These are phyloP conservation scores for Lentinula boryana DNA, from an alignment of 768 basidiomycete species.

Conservation along the genomic window DNA sequence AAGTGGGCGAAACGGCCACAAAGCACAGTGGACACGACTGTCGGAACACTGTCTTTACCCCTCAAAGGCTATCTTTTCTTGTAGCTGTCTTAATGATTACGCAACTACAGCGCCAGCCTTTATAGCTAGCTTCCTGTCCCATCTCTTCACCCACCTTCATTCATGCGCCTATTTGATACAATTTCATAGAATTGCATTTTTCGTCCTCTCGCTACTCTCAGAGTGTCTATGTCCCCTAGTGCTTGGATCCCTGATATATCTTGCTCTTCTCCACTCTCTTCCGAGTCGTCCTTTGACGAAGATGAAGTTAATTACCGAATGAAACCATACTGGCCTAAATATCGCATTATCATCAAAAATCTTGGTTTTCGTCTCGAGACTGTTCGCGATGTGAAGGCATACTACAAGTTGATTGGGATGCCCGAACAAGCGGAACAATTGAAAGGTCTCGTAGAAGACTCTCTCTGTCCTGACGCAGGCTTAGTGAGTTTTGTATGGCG, in stretches of 20 bases:
- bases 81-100: conserved; percentile 10
- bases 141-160: neutral
- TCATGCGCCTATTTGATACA: neutral
- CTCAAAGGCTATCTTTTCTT: conserved; percentile 23
- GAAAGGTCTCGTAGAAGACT: conserved; percentile 41
- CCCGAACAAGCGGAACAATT: conserved; percentile 11
- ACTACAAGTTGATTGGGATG: conserved; percentile 29
- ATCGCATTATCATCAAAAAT: conserved; percentile 37
- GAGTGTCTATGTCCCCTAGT: conserved; percentile 3
- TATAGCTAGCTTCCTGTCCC: conserved; percentile 10
- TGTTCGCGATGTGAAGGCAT: conserved; percentile 56
- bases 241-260: conserved; percentile 17
- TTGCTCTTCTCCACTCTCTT: conserved; percentile 35
- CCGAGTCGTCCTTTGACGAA: conserved; percentile 47
- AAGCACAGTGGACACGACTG: conserved; percentile 23
- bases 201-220: conserved; percentile 3
- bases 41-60: conserved; percentile 23
- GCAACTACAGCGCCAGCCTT: conserved; percentile 8
- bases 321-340: conserved; percentile 56
- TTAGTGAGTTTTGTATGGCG: conserved; percentile 39
- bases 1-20: conserved; percentile 16
- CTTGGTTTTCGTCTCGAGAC: conserved; percentile 66
- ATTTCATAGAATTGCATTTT: neutral
- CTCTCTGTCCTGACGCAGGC: conserved; percentile 66
- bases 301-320: conserved; percentile 58